Percentiles rank a stretch among this genome's conserved stretches.
Evolutionary conservation across 2,329 filamentous ascomycete species (phyloP).

Genomic region (Diplodia intermedia): DNA sequence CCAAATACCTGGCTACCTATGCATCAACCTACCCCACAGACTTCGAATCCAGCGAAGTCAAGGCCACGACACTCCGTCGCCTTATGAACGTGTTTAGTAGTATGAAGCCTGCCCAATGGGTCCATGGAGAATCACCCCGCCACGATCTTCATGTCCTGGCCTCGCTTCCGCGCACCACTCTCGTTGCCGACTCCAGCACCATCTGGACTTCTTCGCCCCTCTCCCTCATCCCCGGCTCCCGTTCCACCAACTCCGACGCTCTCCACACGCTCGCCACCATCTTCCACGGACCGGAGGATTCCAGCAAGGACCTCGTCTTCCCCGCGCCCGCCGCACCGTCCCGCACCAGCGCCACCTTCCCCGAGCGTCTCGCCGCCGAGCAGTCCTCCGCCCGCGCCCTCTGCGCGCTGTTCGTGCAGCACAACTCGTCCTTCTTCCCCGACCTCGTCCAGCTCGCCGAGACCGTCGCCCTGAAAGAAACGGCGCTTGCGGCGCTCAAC

Average conservation of each 20-base stretch:
- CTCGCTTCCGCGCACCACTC: conserved; percentile 61
- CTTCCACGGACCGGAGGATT: conserved; percentile 59
- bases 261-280: conserved; percentile 62
- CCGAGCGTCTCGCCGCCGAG: conserved; percentile 55
- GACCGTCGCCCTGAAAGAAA: conserved; percentile 63
- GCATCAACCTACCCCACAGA: conserved; percentile 62
- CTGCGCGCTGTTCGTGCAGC: conserved; percentile 61
- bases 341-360: conserved; percentile 33
- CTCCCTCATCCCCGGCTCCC: conserved; percentile 59
- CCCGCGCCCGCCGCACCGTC: conserved; percentile 40
- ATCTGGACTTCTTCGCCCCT: conserved; percentile 26
- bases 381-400: conserved; percentile 61
- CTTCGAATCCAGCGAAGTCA: conserved; percentile 55
- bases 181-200: conserved; percentile 49
- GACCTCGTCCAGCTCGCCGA: conserved; percentile 62
- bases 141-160: conserved; percentile 65
- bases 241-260: conserved; percentile 60
- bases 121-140: conserved; percentile 60
- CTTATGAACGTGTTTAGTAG: conserved; percentile 56
- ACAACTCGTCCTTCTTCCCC: conserved; percentile 60
- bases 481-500: conserved; percentile 61
- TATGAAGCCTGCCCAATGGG: conserved; percentile 59
- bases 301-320: conserved; percentile 44
- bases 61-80: conserved; percentile 15
- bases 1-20: conserved; percentile 65